These are phyloP conservation scores for Davidsoniella eucalypti DNA, from an alignment of 2,329 filamentous ascomycete genomes.

Conservation along the genomic window DNA sequence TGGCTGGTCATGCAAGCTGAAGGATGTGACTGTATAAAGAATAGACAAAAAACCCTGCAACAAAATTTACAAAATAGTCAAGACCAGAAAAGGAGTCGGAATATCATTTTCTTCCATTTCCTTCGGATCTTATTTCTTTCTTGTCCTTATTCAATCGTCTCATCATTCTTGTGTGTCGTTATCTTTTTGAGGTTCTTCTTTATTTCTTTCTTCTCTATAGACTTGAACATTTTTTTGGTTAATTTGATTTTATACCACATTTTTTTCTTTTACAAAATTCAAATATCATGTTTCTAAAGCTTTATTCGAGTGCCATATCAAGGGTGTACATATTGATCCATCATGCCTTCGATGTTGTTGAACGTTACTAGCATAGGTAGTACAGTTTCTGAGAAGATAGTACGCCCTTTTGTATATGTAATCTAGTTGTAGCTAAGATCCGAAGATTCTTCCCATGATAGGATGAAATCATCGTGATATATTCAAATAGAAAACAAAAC, in stretches of 20 bases:
- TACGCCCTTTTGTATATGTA: too few relatives aligned
- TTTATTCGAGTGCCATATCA: too few relatives aligned
- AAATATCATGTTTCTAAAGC: too few relatives aligned
- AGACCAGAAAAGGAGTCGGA: neutral
- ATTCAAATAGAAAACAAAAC: neutral
- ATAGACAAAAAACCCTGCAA: neutral
- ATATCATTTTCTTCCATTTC: neutral
- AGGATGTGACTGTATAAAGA: conserved; percentile 38
- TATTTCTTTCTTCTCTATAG: neutral
- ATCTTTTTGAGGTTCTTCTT: too few relatives aligned
- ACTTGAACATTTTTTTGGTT: neutral
- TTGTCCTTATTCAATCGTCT: neutral
- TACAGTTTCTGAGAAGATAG: too few relatives aligned
- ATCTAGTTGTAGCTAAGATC: too few relatives aligned
- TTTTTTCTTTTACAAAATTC: too few relatives aligned
- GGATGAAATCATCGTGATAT: neutral
- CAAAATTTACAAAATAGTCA: neutral
- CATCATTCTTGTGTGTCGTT: too few relatives aligned
- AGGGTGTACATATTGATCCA: too few relatives aligned
- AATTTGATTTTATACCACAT: neutral
- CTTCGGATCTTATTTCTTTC: neutral
- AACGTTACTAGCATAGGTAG: neutral
- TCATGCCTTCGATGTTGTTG: neutral
- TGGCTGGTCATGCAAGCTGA: conserved; percentile 80
- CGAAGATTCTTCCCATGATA: too few relatives aligned